Conservation (phyloP, 805 yeast species). For the Cephaloascus albidus region DNA sequence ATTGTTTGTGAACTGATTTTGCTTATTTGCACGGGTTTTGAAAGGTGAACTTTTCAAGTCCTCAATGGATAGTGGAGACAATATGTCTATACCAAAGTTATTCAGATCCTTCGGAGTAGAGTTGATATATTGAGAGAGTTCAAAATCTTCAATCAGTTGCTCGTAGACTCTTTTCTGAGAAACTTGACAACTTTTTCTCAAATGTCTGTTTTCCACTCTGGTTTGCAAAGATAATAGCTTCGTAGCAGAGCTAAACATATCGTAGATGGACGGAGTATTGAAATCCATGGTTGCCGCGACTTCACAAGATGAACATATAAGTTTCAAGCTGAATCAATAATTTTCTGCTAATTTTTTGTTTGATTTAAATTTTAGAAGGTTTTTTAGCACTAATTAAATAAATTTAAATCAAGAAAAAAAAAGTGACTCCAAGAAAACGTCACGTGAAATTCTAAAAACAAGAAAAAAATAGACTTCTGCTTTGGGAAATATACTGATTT, state of each 20-base stretch:
- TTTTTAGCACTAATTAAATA: background rate
- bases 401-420: too few relatives aligned
- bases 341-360: too few relatives aligned
- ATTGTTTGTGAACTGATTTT: background rate
- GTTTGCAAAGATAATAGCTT: constrained; percentile 16
- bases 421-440: too few relatives aligned
- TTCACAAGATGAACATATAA: too few relatives aligned
- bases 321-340: too few relatives aligned
- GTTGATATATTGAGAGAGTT: background rate
- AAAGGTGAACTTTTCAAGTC: constrained; percentile 9
- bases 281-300: constrained; percentile 4
- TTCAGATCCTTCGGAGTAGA: background rate
- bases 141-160: background rate
- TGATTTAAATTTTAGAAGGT: background rate
- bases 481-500: too few relatives aligned
- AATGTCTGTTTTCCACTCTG: constrained; percentile 15
- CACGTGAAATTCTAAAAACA: too few relatives aligned
- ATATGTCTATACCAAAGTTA: constrained; percentile 12
- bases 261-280: constrained; percentile 15
- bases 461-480: too few relatives aligned
- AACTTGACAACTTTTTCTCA: constrained; percentile 12
- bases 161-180: background rate
- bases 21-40: background rate
- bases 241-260: constrained; percentile 17
- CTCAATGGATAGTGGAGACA: constrained; percentile 17